A percentile compares a stretch with the other conserved stretches of the same genome.
phyloP scores from a whole-genome alignment of 306 rosid species.

The Lathyrus aphaca region DNA sequence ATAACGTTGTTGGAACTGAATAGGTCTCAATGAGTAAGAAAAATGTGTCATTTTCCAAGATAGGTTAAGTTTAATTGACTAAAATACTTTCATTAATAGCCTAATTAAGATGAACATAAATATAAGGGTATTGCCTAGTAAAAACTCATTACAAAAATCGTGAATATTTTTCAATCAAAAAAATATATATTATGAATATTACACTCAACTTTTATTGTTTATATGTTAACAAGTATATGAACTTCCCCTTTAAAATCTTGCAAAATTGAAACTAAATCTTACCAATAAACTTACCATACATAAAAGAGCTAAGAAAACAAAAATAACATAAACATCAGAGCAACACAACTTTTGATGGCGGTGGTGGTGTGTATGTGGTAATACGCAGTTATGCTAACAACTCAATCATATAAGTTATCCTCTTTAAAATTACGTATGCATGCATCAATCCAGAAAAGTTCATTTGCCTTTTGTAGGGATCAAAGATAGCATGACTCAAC shows the following conservation, averaged over 20 bases:
- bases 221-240: conserved; percentile 21
- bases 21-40: no score
- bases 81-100: no score
- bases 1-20: no score
- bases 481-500: conserved; percentile 41
- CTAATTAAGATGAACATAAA: no score
- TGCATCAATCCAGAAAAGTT: conserved; percentile 35
- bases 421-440: conserved; percentile 29
- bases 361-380: conserved; percentile 15
- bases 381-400: conserved; percentile 24
- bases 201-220: conserved; percentile 22
- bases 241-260: conserved; percentile 8
- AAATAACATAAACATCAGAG: not conserved
- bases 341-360: not conserved
- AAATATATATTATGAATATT: not conserved
- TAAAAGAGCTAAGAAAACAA: conserved; percentile 21
- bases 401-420: conserved; percentile 29
- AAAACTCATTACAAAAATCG: conserved; percentile 23
- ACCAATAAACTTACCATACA: not conserved
- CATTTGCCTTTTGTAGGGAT: conserved; percentile 26
- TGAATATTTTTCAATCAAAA: not conserved
- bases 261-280: conserved; percentile 37
- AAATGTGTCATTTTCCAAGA: no score
- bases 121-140: not conserved
- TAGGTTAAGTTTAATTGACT: no score